Percentiles rank a stretch among this genome's conserved stretches.
These are phyloP conservation scores for Avena atlantica DNA, from an alignment of 176 grass and related monocot species.

Conservation along the genomic window DNA sequence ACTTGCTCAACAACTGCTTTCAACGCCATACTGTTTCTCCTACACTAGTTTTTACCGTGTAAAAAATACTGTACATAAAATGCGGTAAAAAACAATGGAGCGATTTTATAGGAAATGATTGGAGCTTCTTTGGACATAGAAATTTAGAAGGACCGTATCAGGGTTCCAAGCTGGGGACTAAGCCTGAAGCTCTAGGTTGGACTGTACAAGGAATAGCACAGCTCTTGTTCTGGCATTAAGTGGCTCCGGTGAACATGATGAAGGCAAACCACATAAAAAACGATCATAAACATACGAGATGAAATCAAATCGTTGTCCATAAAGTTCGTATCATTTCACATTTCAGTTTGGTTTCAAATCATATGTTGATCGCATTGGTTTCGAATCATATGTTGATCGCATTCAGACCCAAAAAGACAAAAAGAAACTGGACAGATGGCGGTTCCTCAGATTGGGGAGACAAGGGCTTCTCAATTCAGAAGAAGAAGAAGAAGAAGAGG, in stretches of 20 bases:
- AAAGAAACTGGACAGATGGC: background rate
- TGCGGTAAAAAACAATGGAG: background rate
- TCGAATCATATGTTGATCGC: background rate
- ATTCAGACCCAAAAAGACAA: conserved; percentile 5
- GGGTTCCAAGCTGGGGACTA: background rate
- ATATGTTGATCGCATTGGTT: background rate
- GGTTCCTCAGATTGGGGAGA: background rate
- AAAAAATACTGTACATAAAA: background rate
- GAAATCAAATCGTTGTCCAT: background rate
- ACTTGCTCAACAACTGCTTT: background rate
- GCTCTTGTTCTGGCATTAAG: background rate
- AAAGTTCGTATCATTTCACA: background rate
- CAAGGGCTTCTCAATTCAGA: conserved; percentile 20
- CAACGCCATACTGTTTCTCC: background rate
- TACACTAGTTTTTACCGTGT: background rate
- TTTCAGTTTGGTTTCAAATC: background rate
- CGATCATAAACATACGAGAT: background rate
- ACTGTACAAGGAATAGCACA: too few species aligned
- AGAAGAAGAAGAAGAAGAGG: background rate
- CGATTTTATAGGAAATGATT: background rate
- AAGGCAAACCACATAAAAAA: background rate
- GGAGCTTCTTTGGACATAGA: background rate
- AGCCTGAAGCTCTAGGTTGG: too few species aligned
- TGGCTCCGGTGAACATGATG: background rate
- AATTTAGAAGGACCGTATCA: background rate